Evolutionary conservation across 1,284 basidiomycete species (phyloP).

Genomic region (Rhodotorula sp.): DNA sequence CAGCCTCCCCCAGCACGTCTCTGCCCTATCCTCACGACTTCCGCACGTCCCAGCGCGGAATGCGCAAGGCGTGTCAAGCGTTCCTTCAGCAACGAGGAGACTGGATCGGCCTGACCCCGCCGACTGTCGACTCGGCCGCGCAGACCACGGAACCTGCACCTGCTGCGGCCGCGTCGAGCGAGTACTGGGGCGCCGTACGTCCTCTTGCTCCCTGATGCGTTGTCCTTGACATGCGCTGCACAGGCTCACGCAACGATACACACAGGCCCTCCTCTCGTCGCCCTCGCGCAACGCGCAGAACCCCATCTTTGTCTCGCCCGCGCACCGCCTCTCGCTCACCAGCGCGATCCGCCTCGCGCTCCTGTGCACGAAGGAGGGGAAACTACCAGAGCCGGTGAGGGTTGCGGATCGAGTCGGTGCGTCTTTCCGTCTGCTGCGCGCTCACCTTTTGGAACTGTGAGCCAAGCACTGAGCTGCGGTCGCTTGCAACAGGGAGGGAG

Average conservation of each 20-base stretch:
- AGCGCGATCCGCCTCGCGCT: constrained; percentile 42
- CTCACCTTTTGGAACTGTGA: no score
- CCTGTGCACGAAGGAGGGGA: constrained; percentile 34
- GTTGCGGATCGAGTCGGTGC: constrained; percentile 45
- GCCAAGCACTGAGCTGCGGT: neutral
- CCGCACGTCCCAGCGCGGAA: constrained; percentile 44
- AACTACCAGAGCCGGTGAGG: constrained; percentile 47
- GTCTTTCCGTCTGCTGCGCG: neutral
- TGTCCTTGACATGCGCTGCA: no score
- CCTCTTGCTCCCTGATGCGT: neutral
- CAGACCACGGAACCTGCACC: neutral
- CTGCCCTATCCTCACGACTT: constrained; percentile 29
- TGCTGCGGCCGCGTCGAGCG: no score
- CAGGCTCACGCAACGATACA: neutral
- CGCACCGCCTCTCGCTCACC: constrained; percentile 45
- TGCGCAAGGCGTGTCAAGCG: constrained; percentile 39
- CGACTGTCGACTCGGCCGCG: neutral
- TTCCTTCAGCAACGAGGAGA: constrained; percentile 40
- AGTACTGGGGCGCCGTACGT: constrained; percentile 37
- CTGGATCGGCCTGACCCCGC: constrained; percentile 41
- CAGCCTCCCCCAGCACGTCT: neutral
- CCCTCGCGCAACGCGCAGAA: constrained; percentile 35
- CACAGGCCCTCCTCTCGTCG: constrained; percentile 43
- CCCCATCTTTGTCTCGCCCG: constrained; percentile 47
- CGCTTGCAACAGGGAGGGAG: neutral